Conservation (phyloP, 768 basidiomycete genomes). For the Termitomyces sp. region DNA sequence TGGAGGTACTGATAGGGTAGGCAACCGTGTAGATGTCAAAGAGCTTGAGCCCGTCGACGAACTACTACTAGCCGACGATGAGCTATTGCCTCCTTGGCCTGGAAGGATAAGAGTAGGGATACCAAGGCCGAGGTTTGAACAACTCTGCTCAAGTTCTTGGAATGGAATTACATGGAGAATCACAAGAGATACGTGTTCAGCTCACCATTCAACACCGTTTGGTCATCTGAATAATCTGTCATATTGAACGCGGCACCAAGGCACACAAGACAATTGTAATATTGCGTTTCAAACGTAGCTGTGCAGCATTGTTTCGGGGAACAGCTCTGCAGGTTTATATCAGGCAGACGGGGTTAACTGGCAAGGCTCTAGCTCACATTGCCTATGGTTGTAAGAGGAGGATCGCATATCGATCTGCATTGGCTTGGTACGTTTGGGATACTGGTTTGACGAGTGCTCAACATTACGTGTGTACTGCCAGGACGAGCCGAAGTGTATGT, state of each 20-base stretch:
- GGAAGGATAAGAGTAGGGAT: neutral
- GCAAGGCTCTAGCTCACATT: constrained; percentile 12
- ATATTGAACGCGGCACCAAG: constrained; percentile 19
- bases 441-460: constrained; percentile 18
- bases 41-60: neutral
- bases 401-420: constrained; percentile 26
- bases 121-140: neutral
- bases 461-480: neutral
- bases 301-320: constrained; percentile 31
- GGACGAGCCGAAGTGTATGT: neutral
- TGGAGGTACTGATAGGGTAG: neutral
- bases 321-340: constrained; percentile 19
- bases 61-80: neutral
- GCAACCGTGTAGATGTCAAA: neutral
- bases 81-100: neutral
- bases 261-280: constrained; percentile 39
- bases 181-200: neutral
- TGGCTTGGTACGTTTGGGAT: constrained; percentile 22
- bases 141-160: neutral
- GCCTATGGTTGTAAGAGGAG: constrained; percentile 18
- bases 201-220: constrained; percentile 20
- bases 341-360: neutral
- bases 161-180: no score
- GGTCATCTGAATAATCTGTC: constrained; percentile 24
- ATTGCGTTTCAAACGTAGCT: constrained; percentile 29